phyloP scores from a whole-genome alignment of 1,284 basidiomycete genomes.

The Trichosporon faecale region DNA sequence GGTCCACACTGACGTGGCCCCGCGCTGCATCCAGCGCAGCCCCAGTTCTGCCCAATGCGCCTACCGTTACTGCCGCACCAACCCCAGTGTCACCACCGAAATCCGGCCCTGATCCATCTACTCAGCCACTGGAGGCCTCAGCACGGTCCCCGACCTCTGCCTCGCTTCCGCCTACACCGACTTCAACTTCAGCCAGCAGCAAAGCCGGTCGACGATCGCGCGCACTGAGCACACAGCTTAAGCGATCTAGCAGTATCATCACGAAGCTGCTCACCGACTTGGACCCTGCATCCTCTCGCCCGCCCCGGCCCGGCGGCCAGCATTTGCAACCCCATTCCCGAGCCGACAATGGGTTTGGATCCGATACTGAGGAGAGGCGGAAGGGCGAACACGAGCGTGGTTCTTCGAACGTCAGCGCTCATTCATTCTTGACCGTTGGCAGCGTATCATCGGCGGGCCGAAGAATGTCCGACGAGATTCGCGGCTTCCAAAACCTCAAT shows the following conservation, averaged over 20 bases:
- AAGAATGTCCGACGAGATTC: slow-evolving; percentile 40
- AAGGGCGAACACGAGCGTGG: not conserved
- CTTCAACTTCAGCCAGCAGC: not conserved
- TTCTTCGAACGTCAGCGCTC: not conserved
- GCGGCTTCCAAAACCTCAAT: slow-evolving; percentile 34
- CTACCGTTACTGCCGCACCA: not conserved
- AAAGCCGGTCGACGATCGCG: not conserved
- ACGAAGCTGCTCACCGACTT: slow-evolving; percentile 22
- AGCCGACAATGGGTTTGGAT: not conserved
- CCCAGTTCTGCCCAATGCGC: not conserved
- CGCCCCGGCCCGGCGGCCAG: not conserved
- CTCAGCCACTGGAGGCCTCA: not conserved
- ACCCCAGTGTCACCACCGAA: not conserved
- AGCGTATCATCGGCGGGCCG: not conserved
- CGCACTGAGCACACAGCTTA: slow-evolving; percentile 1
- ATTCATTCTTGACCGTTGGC: not conserved
- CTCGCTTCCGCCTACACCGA: slow-evolving; percentile 5
- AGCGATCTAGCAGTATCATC: slow-evolving; percentile 19
- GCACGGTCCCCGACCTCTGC: not conserved
- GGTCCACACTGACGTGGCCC: not conserved
- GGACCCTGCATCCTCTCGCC: not conserved
- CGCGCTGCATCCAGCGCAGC: slow-evolving; percentile 6
- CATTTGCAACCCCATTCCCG: not conserved
- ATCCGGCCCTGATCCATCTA: not conserved
- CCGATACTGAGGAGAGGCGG: not conserved